Base-by-base conservation (phyloP, 208 protist genomes). In the Trypanosoma platydactyli region DNA sequence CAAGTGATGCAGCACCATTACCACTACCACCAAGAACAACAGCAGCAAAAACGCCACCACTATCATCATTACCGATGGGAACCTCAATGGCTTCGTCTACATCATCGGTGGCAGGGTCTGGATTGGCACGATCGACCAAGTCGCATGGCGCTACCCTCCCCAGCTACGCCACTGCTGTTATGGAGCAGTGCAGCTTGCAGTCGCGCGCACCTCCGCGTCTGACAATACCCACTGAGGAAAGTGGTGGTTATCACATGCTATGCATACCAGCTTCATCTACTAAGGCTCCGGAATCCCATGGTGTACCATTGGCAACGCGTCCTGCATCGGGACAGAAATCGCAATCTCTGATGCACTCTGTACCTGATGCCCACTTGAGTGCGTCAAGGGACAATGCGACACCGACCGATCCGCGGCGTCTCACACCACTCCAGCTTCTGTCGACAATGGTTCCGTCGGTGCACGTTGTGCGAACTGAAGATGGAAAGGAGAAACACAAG, bases 371-470 rank as follows among this genome's bases (percentile, higher is more conserved):
- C 20, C 48, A 13, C 15, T 16, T 11, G 24, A 33, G n/a, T n/a
- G 35, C 48, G 18, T 24, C 24, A 5, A 45, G 27, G 3, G 13
- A 12, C n/a, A 52, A 50, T 12, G 5, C 25, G 22, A 13, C 57
- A 20, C 11, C 42, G 12, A 12, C 40, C 4, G 51, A 67, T 15
- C 16, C 24, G 24, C 13, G 0, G 27, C 5, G 33, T 38, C 62
- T 58, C 27, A 38, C 63, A 13, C n/a, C 38, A 40, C 38, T 87
- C 48, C 40, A 79, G 68, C 55, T 86, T 51, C 62, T 91, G 15
- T 76, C 87, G 2, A 83, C 76, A 48, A 90, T 90, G 57, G 87
- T 93, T 25, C 77, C 79, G 18, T 86, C 79, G 33, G 68, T 90
- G 51, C 76, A 88, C 56, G 78, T 88, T 41, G 87, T 90, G 50